Evolutionary conservation across 78 protist genomes (phyloP).

Genomic region (Goniomonas avonlea): DNA sequence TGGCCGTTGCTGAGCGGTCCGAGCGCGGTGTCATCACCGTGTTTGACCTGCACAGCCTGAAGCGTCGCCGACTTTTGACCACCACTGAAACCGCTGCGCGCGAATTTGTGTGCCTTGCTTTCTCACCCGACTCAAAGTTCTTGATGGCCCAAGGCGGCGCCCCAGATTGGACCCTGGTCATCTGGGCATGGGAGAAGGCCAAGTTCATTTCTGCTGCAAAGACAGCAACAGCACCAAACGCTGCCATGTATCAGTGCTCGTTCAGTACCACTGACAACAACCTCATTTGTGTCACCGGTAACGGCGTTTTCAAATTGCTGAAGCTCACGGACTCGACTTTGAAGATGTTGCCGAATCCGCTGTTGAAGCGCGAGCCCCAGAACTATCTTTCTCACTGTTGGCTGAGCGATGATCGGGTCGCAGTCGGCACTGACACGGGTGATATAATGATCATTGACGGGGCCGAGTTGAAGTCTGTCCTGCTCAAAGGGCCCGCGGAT

Average conservation of each 20-base stretch:
- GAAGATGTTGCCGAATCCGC: constrained; percentile 11
- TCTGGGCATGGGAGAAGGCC: constrained; percentile 53
- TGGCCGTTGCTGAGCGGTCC: constrained; percentile 54
- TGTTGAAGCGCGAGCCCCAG: constrained; percentile 34
- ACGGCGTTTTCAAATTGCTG: constrained; percentile 35
- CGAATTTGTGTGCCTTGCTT: not conserved
- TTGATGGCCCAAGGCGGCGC: constrained; percentile 38
- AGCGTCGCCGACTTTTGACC: constrained; percentile 12
- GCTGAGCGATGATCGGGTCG: constrained; percentile 46
- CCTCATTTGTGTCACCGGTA: constrained; percentile 43
- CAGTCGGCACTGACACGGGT: constrained; percentile 45
- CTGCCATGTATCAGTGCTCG: constrained; percentile 29
- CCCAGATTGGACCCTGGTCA: constrained; percentile 40
- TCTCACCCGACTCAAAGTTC: constrained; percentile 14
- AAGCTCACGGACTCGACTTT: constrained; percentile 19
- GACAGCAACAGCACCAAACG: not conserved
- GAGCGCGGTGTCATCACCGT: constrained; percentile 33
- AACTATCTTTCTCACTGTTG: constrained; percentile 51
- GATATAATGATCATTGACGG: constrained; percentile 24
- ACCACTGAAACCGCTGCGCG: not conserved
- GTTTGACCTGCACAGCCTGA: constrained; percentile 40
- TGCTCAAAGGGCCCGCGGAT: constrained; percentile 22
- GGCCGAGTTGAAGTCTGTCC: constrained; percentile 14
- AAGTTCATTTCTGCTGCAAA: not conserved
- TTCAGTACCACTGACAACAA: constrained; percentile 40